Evolutionary conservation across 306 rosid genomes (phyloP).

Genomic region (Lathyrus oleraceus): DNA sequence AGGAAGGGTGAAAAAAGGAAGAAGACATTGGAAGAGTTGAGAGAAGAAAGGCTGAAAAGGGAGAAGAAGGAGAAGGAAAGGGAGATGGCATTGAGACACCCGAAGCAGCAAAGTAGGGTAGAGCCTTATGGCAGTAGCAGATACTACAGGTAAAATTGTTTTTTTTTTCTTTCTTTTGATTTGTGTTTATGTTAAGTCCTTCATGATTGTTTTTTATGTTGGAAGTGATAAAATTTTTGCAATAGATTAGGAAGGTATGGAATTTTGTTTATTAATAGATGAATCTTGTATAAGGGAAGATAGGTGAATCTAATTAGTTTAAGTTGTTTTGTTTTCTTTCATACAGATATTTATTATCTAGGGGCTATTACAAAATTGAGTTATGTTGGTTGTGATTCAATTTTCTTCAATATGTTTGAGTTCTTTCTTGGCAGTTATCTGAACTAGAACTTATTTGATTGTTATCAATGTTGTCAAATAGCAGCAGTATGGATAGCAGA

Average conservation of each 20-base stretch:
- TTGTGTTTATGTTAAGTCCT: neutral
- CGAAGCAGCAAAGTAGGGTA: slow-evolving; percentile 40
- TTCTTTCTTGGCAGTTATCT: neutral
- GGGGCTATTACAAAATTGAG: neutral
- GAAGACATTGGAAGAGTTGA: slow-evolving; percentile 76
- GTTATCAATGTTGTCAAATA: no score
- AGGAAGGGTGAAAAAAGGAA: slow-evolving; percentile 46
- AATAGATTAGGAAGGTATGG: neutral
- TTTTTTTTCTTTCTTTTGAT: neutral
- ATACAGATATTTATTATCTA: neutral
- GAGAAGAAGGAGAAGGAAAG: slow-evolving; percentile 85
- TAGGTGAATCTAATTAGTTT: slow-evolving; percentile 1
- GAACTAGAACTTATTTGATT: neutral
- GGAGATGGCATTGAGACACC: slow-evolving; percentile 53
- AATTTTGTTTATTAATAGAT: neutral
- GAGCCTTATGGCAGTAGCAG: slow-evolving; percentile 38
- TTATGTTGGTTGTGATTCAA: slow-evolving; percentile 9
- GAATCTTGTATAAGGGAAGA: neutral
- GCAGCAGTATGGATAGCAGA: no score
- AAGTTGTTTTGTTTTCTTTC: slow-evolving; percentile 22
- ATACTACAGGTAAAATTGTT: slow-evolving; percentile 46
- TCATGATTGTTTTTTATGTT: neutral
- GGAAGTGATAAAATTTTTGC: neutral
- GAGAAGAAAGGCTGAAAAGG: slow-evolving; percentile 75
- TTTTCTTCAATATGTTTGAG: neutral